A percentile compares a stretch with the other conserved stretches of the same genome.
phyloP scores from a whole-genome alignment of 164 flowering plant species.

The Tetracentron sinense region DNA sequence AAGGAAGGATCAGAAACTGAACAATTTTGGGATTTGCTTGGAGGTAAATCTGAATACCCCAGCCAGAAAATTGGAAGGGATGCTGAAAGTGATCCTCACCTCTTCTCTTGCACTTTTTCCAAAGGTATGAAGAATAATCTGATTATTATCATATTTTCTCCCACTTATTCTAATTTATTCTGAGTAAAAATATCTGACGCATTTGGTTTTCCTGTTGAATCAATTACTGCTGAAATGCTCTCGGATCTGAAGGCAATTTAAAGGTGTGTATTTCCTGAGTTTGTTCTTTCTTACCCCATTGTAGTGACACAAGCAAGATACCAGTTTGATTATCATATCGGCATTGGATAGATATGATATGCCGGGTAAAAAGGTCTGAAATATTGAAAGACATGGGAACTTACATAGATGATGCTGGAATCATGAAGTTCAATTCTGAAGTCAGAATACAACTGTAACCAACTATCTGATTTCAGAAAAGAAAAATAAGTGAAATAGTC shows the following conservation, averaged over 20 bases:
- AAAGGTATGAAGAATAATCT: conserved; percentile 44
- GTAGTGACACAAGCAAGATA: neutral
- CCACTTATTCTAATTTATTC: neutral
- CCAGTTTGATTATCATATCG: neutral
- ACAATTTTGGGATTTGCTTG: conserved; percentile 86
- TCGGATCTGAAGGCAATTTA: conserved; percentile 57
- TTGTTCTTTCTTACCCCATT: neutral
- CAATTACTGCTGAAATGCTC: conserved; percentile 16
- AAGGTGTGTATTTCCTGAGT: conserved; percentile 53
- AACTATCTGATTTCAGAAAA: no score
- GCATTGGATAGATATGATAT: neutral
- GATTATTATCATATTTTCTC: neutral
- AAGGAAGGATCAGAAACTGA: conserved; percentile 92
- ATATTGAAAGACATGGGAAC: no score
- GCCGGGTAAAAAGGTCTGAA: neutral
- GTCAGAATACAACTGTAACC: no score
- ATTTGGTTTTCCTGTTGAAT: conserved; percentile 15
- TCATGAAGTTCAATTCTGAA: no score
- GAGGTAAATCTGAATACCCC: conserved; percentile 84
- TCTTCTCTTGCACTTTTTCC: conserved; percentile 72
- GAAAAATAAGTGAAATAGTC: no score
- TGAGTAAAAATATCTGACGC: conserved; percentile 11
- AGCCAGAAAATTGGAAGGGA: conserved; percentile 72
- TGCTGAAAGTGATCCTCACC: conserved; percentile 84
- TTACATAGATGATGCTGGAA: no score